Percentiles rank a stretch among this genome's conserved stretches.
phyloP scores from a whole-genome alignment of 2,329 filamentous ascomycete species.

The Nemania serpens region DNA sequence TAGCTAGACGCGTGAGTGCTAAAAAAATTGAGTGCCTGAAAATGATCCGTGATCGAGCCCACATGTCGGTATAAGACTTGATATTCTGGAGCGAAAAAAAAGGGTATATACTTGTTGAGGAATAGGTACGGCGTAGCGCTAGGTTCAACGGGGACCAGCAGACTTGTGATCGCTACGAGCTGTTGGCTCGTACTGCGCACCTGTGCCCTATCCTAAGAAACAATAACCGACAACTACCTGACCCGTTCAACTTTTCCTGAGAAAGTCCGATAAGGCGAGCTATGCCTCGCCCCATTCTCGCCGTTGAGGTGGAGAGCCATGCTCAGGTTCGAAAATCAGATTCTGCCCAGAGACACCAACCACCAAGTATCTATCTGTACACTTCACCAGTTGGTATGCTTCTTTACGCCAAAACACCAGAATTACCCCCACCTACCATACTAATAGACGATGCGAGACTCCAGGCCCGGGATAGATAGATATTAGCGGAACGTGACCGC shows the following conservation, averaged over 20 bases:
- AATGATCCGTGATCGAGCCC: too few species aligned
- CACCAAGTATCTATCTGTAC: constrained; percentile 18
- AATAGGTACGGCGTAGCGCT: constrained; percentile 23
- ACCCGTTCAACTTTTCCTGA: constrained; percentile 20
- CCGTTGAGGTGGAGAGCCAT: neutral
- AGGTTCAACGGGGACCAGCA: constrained; percentile 7
- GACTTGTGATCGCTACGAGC: constrained; percentile 3
- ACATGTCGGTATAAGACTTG: too few species aligned
- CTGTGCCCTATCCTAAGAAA: constrained; percentile 6
- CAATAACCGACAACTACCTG: constrained; percentile 16
- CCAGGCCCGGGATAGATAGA: neutral
- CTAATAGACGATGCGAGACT: constrained; percentile 6
- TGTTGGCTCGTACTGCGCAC: neutral
- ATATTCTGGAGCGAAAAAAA: too few species aligned
- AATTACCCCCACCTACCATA: constrained; percentile 7
- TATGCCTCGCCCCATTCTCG: constrained; percentile 1
- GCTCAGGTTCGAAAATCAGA: constrained; percentile 4
- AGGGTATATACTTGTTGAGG: constrained; percentile 27
- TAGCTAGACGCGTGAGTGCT: too few species aligned
- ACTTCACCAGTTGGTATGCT: constrained; percentile 19
- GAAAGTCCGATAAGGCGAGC: neutral
- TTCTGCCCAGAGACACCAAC: constrained; percentile 5
- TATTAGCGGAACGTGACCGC: constrained; percentile 57
- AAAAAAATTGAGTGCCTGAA: too few species aligned
- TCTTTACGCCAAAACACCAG: constrained; percentile 25